Percentiles rank a stretch among this genome's conserved stretches.
Conservation (phyloP, 345 rosid species). For the Turnera subulata region DNA sequence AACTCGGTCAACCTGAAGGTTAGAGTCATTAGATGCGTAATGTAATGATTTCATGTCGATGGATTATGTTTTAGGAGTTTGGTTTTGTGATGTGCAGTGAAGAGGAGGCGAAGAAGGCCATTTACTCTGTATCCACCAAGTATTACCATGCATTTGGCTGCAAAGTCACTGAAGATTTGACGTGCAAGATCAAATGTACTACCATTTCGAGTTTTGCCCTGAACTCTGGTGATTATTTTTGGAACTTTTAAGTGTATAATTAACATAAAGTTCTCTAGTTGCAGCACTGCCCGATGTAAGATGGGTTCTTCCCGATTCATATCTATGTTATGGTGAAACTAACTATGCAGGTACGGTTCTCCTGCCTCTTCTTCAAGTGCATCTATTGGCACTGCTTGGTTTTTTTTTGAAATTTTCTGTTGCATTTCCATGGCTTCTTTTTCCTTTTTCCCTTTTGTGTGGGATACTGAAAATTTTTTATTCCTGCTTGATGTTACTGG, state of each 20-base stretch:
- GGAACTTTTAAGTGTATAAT: neutral
- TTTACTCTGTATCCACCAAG: constrained; percentile 52
- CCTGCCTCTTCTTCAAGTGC: neutral
- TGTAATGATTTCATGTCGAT: too few relatives aligned
- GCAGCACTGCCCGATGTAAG: constrained; percentile 40
- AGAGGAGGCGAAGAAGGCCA: constrained; percentile 38
- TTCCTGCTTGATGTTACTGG: too few relatives aligned
- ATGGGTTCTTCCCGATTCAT: constrained; percentile 45
- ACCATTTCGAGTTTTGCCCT: neutral
- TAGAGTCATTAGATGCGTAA: too few relatives aligned
- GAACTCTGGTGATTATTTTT: neutral
- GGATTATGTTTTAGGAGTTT: too few relatives aligned
- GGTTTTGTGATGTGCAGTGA: constrained; percentile 3
- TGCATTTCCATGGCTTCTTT: too few relatives aligned
- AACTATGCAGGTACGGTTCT: constrained; percentile 35
- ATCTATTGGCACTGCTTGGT: too few relatives aligned
- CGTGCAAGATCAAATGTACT: constrained; percentile 34
- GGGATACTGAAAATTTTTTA: too few relatives aligned
- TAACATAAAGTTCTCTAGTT: neutral
- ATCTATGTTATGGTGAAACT: constrained; percentile 23
- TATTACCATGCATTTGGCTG: constrained; percentile 46
- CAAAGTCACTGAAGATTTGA: constrained; percentile 24
- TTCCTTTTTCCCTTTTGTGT: too few relatives aligned
- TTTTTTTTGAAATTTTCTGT: neutral
- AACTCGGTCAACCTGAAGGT: too few relatives aligned